These are phyloP conservation scores for Halophytophthora polymorphica DNA, from an alignment of 352 stramenopile genomes.

Conservation along the genomic window DNA sequence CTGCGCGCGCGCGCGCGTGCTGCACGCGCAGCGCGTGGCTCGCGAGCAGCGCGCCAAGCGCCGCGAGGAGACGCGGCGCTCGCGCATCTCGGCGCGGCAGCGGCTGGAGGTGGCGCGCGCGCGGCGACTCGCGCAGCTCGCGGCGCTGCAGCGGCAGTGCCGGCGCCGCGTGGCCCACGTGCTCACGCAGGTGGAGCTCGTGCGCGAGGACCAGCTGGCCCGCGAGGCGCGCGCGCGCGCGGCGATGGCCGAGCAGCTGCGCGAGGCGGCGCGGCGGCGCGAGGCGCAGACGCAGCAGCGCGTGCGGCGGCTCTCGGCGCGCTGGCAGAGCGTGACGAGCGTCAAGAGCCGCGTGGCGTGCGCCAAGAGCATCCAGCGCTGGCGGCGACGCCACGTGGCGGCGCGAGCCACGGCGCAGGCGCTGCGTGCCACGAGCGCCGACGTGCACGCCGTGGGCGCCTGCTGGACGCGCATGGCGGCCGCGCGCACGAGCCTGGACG, in stretches of 20 bases:
- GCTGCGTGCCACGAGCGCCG: constrained; percentile 28
- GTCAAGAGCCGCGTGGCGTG: constrained; percentile 58
- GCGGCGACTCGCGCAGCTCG: constrained; percentile 41
- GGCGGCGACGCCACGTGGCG: constrained; percentile 54
- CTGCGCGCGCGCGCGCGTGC: constrained; percentile 42
- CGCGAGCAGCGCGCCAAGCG: constrained; percentile 49
- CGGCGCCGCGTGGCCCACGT: constrained; percentile 41
- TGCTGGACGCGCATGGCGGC: constrained; percentile 42
- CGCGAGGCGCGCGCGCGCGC: constrained; percentile 33
- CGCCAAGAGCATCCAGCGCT: constrained; percentile 75
- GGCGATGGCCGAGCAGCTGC: constrained; percentile 42
- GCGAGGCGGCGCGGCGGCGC: constrained; percentile 43
- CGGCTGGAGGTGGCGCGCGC: constrained; percentile 46
- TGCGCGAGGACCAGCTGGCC: constrained; percentile 42
- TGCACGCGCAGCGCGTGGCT: constrained; percentile 54
- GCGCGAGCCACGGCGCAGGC: constrained; percentile 35
- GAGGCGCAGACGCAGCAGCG: constrained; percentile 51
- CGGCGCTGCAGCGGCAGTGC: constrained; percentile 42
- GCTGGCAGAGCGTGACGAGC: constrained; percentile 69
- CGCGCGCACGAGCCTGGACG: constrained; percentile 35
- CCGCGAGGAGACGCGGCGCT: constrained; percentile 33
- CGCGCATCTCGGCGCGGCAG: constrained; percentile 29
- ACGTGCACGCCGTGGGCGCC: constrained; percentile 36
- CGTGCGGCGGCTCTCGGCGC: constrained; percentile 42
- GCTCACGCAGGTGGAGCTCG: constrained; percentile 48